Evolutionary conservation across 148 eudicot genomes (phyloP).

Genomic region (Tetragonia tetragonoides): DNA sequence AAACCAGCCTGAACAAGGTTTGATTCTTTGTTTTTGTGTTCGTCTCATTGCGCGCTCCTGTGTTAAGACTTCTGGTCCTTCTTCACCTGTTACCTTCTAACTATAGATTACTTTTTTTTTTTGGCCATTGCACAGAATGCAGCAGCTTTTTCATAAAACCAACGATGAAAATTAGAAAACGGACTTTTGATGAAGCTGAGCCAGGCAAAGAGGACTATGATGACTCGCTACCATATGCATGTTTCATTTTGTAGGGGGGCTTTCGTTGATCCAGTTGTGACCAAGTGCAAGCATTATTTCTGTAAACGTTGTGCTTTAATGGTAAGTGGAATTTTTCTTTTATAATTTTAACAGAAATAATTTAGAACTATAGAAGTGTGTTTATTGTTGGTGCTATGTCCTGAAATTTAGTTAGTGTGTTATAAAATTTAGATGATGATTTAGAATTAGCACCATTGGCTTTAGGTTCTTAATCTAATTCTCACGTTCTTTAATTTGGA

Average conservation of each 20-base stretch:
- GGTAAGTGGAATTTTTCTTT: constrained; percentile 33
- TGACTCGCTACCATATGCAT: constrained; percentile 73
- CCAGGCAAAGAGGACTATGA: constrained; percentile 63
- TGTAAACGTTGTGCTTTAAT: constrained; percentile 88
- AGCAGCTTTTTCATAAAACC: constrained; percentile 84
- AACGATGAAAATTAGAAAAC: constrained; percentile 64
- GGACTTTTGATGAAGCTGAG: constrained; percentile 39
- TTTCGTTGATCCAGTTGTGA: constrained; percentile 82
- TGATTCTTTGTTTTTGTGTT: neutral
- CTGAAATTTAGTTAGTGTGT: neutral
- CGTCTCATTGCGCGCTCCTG: neutral
- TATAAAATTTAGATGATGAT: too few relatives aligned
- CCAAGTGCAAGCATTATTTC: constrained; percentile 88
- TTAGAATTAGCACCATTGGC: neutral
- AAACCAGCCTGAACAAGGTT: constrained; percentile 33
- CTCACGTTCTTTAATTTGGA: neutral
- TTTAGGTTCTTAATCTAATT: neutral
- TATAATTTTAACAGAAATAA: neutral
- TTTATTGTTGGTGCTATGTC: too few relatives aligned
- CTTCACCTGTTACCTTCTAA: neutral
- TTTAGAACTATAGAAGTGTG: neutral
- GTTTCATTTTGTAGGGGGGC: constrained; percentile 82
- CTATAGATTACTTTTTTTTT: neutral
- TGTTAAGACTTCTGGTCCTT: neutral
- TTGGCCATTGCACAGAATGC: constrained; percentile 48